phyloP scores from a whole-genome alignment of 2,329 filamentous ascomycete species.

The Acephala macrosclerotiorum region DNA sequence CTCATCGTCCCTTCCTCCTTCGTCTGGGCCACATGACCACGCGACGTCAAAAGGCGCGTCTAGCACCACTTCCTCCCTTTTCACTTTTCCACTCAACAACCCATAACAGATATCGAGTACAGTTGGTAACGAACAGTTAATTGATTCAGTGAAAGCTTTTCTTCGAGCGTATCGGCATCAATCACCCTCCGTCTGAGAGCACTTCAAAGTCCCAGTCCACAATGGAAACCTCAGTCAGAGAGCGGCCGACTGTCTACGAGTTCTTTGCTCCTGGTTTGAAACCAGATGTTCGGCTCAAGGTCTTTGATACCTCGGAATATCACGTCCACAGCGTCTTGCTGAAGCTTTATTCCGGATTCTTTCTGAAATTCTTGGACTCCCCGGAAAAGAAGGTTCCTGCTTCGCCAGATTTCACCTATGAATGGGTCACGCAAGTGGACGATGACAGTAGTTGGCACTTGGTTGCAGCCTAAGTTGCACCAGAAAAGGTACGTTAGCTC shows the following conservation, averaged over 20 bases:
- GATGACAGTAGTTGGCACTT: slow-evolving; percentile 12
- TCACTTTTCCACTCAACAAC: no score
- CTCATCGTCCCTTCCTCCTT: no score
- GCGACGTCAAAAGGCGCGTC: no score
- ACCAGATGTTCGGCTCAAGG: slow-evolving; percentile 16
- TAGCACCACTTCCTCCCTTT: no score
- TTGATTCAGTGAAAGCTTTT: no score
- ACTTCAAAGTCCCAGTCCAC: neutral
- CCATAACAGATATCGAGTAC: no score
- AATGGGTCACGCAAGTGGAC: slow-evolving; percentile 21
- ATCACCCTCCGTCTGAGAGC: no score
- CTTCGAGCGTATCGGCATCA: no score
- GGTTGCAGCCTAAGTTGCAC: neutral
- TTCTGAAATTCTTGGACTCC: slow-evolving; percentile 27
- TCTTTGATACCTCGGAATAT: slow-evolving; percentile 16
- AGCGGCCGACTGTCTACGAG: neutral
- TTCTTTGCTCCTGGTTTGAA: neutral
- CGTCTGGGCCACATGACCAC: no score
- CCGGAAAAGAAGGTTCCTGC: slow-evolving; percentile 20
- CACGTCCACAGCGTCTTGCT: slow-evolving; percentile 25
- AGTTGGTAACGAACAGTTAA: no score
- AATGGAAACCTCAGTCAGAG: neutral
- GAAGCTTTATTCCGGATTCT: slow-evolving; percentile 22
- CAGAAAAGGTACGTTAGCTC: neutral
- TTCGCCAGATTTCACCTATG: slow-evolving; percentile 5